These are phyloP conservation scores for Russula foetens DNA, from an alignment of 768 basidiomycete species.

Conservation along the genomic window DNA sequence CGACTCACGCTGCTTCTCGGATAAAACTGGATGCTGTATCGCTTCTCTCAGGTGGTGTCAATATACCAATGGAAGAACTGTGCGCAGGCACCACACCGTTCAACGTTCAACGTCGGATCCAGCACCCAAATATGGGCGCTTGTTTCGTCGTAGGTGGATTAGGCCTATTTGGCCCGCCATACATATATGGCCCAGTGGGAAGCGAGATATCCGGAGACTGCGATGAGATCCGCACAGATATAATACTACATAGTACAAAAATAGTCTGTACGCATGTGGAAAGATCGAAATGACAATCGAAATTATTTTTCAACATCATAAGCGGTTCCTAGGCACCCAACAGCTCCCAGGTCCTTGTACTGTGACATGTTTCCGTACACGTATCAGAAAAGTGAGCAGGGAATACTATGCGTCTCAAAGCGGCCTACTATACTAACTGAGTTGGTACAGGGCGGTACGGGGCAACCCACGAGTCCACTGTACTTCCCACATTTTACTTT, in stretches of 20 bases:
- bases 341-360: background rate
- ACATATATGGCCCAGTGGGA: no score
- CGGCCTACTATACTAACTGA: no score
- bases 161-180: no score
- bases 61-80: background rate
- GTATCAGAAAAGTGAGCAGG: background rate
- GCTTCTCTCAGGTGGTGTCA: background rate
- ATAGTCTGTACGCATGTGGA: no score
- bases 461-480: background rate
- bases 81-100: no score
- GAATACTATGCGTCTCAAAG: no score
- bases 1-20: no score
- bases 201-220: no score
- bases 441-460: background rate
- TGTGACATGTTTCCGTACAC: background rate
- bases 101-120: background rate
- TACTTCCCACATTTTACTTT: background rate
- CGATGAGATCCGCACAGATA: no score
- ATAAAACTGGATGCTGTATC: background rate
- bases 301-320: background rate
- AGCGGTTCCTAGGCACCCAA: background rate
- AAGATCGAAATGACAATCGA: background rate
- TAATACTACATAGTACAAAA: no score
- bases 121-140: background rate
- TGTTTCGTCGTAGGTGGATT: no score